Base-by-base conservation (phyloP, 2,329 filamentous ascomycete genomes). In the Exophiala bonariae region DNA sequence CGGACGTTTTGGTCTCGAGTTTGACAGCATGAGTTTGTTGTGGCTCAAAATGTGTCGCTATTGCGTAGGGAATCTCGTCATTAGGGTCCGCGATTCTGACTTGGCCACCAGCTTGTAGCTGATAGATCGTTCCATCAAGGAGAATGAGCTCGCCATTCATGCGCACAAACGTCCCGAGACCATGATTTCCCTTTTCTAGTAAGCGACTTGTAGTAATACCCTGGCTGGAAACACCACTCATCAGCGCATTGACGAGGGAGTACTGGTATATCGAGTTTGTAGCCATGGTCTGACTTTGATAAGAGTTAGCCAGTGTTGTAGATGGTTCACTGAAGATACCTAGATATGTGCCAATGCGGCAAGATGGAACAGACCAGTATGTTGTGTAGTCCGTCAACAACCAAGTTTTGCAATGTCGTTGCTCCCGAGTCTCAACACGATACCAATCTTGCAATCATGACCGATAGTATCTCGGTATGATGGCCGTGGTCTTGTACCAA, bases 191-290 rank as follows among this genome's bases (percentile, higher is more conserved):
- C 56, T 74, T 68, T 33, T 63, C 59, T 11, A 69, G 61, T 47
- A 77, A 67, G 57, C 74, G 67, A 31, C 71, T 66, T 37, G 70
- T 73, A 41, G 70, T 61, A 47, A 75, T 76, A 28, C 74, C 74
- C 34, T 68, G 67, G 54, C 73, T 68, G 48, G 69, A 70, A 32
- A 74, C 62, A 11, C 70, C 72, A 41, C 66, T 65, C 70, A 74
- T 73, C 3, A 74, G 58, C 18, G 70, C 70, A 45, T 66, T 69
- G 42, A 73, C 60, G 4, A 72, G 58, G 23, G 65, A 70, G 59
- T 66, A 74, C 52, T 73, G 70, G 58, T 72, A 73, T 32, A 72
- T 65, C 47, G 69, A 63, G 49, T 71, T 71, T 34, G 55, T 44
- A 23, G 62, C 60, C 63, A 67, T 66, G 9, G 9, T 31, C 28